Evolutionary conservation across 2,329 filamentous ascomycete species (phyloP).

Genomic region (Ceratocystis ficicola): DNA sequence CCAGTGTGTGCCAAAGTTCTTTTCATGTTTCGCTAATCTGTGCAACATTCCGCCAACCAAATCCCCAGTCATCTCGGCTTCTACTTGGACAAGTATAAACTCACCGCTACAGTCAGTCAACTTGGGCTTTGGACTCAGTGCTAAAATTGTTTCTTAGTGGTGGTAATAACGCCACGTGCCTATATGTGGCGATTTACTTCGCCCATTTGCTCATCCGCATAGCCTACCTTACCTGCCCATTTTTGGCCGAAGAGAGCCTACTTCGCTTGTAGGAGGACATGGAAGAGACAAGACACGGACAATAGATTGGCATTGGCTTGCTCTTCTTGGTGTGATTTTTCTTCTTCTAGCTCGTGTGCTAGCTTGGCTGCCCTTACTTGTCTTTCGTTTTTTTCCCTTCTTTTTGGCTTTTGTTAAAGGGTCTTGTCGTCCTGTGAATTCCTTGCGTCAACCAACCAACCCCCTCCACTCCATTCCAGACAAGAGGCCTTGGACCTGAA

Average conservation of each 20-base stretch:
- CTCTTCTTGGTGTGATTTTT: too few relatives aligned
- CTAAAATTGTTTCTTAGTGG: not conserved
- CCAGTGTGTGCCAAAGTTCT: not conserved
- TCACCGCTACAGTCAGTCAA: not conserved
- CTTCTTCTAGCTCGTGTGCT: too few relatives aligned
- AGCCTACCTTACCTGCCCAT: not conserved
- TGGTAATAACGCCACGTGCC: not conserved
- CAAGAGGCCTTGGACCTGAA: not conserved
- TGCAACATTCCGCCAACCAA: not conserved
- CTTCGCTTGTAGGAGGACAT: not conserved
- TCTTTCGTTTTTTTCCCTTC: not conserved
- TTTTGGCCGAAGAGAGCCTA: not conserved
- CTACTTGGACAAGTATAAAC: not conserved
- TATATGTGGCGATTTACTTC: not conserved
- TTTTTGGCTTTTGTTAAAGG: not conserved
- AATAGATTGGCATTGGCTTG: too few relatives aligned
- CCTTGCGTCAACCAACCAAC: not conserved
- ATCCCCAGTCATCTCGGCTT: not conserved
- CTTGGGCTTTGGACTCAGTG: not conserved
- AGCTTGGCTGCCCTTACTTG: not conserved
- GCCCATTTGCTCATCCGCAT: not conserved
- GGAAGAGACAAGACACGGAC: too few relatives aligned
- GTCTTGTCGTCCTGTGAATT: not conserved
- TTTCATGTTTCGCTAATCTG: not conserved
- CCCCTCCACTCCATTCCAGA: not conserved